Evolutionary conservation across 2,329 filamentous ascomycete genomes (phyloP).

Genomic region (Colletotrichum liaoningense): DNA sequence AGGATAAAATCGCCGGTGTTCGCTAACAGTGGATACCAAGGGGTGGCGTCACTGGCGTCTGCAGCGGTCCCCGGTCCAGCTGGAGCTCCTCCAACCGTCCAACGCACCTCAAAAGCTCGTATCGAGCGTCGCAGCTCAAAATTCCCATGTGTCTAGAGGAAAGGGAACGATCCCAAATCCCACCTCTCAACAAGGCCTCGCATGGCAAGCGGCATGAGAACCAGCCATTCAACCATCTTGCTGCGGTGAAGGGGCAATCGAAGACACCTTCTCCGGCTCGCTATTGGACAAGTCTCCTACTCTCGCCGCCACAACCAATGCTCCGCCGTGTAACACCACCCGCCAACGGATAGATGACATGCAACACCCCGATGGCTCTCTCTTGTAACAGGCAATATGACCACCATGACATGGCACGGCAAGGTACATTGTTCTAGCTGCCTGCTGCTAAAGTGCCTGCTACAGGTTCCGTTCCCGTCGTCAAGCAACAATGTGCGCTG

Average conservation of each 20-base stretch:
- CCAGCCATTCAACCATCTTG: not conserved
- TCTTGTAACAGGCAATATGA: slow-evolving; percentile 20
- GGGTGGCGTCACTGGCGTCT: slow-evolving; percentile 19
- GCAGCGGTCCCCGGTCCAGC: slow-evolving; percentile 28
- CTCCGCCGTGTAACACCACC: slow-evolving; percentile 18
- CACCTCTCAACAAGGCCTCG: not conserved
- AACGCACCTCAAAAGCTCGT: slow-evolving; percentile 18
- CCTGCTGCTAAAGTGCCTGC: not conserved
- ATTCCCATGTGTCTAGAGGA: not conserved
- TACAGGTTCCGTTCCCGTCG: not conserved
- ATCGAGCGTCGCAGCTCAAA: slow-evolving; percentile 9
- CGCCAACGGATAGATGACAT: not conserved
- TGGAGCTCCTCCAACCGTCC: not conserved
- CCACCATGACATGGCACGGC: slow-evolving; percentile 22
- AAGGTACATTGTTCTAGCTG: slow-evolving; percentile 6
- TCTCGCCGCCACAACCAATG: not conserved
- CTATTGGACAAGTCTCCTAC: not conserved
- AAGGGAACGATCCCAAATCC: not conserved
- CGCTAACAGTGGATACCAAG: slow-evolving; percentile 20
- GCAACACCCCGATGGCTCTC: slow-evolving; percentile 9
- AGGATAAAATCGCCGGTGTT: slow-evolving; percentile 2
- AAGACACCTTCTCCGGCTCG: not conserved
- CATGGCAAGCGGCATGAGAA: not conserved
- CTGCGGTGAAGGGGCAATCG: not conserved
- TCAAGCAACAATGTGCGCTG: slow-evolving; percentile 7